Evolutionary conservation across 805 yeast genomes (phyloP), one percentile per base, ranked within the genome.

Genomic region (Hanseniaspora meyeri): DNA sequence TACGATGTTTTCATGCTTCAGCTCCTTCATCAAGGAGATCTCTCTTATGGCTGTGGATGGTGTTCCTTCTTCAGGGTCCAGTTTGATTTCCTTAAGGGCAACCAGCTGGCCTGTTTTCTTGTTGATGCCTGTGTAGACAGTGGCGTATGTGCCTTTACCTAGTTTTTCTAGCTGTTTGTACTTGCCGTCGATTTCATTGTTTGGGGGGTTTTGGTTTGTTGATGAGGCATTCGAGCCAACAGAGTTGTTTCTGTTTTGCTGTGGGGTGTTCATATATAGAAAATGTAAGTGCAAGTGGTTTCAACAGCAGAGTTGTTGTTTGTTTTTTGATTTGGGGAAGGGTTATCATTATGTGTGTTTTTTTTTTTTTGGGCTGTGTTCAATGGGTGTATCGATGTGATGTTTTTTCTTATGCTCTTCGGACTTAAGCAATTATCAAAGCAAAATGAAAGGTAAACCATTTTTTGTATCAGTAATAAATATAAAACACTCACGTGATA

Each of bases 11-110:
- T 88, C 95, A 71, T 93, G 96, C 61, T 87, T 80, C 77, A 93
- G 77, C 68, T 93, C 98, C 68, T 93, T 91, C 70, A 93, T 77
- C 48, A 93, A 76, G 1, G 97, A 91, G 63, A 93, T 93, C 68
- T 93, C 98, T 64, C 98, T 78, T 58, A 93, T 93, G 6, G 98
- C 97, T 0, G 98, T 93, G 1, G 97, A 89, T 1, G 98, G 98
- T 24, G 95, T 97, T 19, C 98, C 98, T 69, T 93, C 98, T 69
- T 93, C 98, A 20, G 95, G 87, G 68, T 93, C 98, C 54, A 93
- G 73, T 58, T 97, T 80, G 68, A 93, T 95, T 72, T 93, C 95
- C 70, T 93, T 93, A 63, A 93, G 74, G 0, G 98, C 98, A 39
- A 93, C 98, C 47, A 89, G 80, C n/a, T 96, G 79, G 72, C 91